Conservation (phyloP, 1,284 basidiomycete species). For the Anthracocystis setariae region DNA sequence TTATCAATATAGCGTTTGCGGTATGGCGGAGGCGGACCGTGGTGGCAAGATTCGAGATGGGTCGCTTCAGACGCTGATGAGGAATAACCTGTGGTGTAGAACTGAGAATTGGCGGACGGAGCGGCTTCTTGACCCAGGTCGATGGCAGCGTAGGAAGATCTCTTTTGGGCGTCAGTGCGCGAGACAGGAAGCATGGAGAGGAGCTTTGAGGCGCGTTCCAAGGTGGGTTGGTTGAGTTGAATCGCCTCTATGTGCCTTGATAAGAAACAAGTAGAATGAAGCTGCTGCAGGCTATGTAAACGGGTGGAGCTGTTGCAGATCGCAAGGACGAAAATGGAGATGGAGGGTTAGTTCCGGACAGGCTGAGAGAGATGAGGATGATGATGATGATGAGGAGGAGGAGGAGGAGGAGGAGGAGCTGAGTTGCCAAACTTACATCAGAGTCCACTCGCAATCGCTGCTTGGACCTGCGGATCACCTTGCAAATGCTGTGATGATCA, state of each 20-base stretch:
- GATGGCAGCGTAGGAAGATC: constrained; percentile 35
- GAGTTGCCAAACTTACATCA: background rate
- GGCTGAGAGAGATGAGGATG: background rate
- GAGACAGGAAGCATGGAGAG: constrained; percentile 44
- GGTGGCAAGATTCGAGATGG: constrained; percentile 15
- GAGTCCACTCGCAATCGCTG: background rate
- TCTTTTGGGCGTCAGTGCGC: constrained; percentile 39
- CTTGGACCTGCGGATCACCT: background rate
- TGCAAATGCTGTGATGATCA: background rate
- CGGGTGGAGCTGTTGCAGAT: background rate
- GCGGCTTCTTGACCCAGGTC: constrained; percentile 14
- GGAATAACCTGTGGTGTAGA: constrained; percentile 15
- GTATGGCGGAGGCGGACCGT: constrained; percentile 27
- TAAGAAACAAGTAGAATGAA: background rate
- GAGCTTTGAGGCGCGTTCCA: constrained; percentile 8
- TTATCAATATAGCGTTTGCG: constrained; percentile 48
- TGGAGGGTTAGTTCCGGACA: background rate
- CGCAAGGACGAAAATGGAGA: background rate
- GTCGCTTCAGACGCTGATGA: constrained; percentile 19
- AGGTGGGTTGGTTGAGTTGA: background rate
- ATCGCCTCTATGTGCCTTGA: background rate
- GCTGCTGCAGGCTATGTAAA: background rate
- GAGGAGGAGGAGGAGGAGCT: no score
- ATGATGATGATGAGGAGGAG: no score
- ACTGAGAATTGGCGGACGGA: constrained; percentile 9